A percentile compares a stretch with the other conserved stretches of the same genome.
These are phyloP conservation scores for Boletus holoroseus DNA, from an alignment of 1,284 basidiomycete species.

Conservation along the genomic window DNA sequence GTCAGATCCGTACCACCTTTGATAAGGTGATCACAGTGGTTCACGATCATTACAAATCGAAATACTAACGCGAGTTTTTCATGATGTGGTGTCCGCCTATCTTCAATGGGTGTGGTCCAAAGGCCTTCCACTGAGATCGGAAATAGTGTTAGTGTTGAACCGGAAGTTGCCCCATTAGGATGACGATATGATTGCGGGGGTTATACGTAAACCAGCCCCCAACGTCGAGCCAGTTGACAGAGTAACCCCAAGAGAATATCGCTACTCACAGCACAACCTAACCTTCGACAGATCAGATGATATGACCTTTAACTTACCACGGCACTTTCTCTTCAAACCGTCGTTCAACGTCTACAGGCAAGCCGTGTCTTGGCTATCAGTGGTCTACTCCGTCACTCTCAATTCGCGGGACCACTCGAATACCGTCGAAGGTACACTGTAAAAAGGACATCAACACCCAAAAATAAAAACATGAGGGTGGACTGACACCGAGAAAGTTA, in stretches of 20 bases:
- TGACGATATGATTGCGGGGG: neutral
- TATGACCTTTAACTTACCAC: neutral
- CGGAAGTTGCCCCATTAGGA: neutral
- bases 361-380: neutral
- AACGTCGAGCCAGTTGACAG: neutral
- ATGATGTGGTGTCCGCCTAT: too few relatives aligned
- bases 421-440: neutral
- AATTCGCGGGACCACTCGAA: neutral
- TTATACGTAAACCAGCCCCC: conserved; percentile 3
- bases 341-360: neutral
- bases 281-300: neutral
- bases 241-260: neutral
- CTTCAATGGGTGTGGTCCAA: neutral
- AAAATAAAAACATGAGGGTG: neutral
- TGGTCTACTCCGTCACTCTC: neutral
- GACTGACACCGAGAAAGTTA: neutral
- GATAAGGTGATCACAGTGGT: neutral
- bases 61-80: neutral
- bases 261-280: neutral
- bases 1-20: neutral
- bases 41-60: neutral
- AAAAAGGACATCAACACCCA: neutral
- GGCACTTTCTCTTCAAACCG: neutral
- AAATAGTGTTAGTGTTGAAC: neutral
- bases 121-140: conserved; percentile 1